These are phyloP conservation scores for Scalesia atractyloides DNA, from an alignment of 129 eudicot genomes.

Conservation along the genomic window DNA sequence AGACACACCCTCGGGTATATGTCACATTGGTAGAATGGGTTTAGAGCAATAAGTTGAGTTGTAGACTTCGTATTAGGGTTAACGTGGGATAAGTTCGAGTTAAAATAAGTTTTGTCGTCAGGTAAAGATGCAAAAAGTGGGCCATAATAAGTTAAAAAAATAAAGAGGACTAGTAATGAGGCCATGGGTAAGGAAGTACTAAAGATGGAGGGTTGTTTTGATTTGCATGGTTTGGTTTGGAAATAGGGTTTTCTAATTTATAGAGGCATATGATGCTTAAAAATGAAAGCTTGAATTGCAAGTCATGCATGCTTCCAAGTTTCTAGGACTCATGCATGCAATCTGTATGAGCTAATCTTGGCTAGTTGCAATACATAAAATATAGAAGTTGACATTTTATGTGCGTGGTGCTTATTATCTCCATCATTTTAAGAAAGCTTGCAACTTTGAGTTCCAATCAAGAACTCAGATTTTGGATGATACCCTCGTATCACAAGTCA, in stretches of 20 bases:
- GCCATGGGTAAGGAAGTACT: conserved; percentile 28
- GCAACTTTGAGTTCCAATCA: conserved; percentile 40
- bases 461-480: conserved; percentile 34
- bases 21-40: conserved; percentile 41
- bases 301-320: conserved; percentile 28
- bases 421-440: conserved; percentile 34
- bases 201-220: conserved; percentile 8
- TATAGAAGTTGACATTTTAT: conserved; percentile 9
- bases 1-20: conserved; percentile 45
- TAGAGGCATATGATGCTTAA: conserved; percentile 28
- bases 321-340: conserved; percentile 30
- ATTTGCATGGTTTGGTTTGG: conserved; percentile 1
- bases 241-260: conserved; percentile 13
- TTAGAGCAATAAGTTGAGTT: conserved; percentile 27
- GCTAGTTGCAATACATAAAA: conserved; percentile 13
- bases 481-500: conserved; percentile 11
- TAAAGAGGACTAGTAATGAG: conserved; percentile 18
- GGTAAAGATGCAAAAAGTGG: conserved; percentile 10
- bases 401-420: conserved; percentile 28
- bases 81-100: background rate
- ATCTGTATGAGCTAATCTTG: conserved; percentile 25
- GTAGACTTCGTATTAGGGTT: conserved; percentile 20
- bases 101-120: conserved; percentile 2
- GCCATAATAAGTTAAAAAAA: conserved; percentile 4
- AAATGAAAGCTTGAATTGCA: conserved; percentile 32